These are phyloP conservation scores for Neohortaea acidophila DNA, from an alignment of 495 filamentous ascomycete genomes.

Conservation along the genomic window DNA sequence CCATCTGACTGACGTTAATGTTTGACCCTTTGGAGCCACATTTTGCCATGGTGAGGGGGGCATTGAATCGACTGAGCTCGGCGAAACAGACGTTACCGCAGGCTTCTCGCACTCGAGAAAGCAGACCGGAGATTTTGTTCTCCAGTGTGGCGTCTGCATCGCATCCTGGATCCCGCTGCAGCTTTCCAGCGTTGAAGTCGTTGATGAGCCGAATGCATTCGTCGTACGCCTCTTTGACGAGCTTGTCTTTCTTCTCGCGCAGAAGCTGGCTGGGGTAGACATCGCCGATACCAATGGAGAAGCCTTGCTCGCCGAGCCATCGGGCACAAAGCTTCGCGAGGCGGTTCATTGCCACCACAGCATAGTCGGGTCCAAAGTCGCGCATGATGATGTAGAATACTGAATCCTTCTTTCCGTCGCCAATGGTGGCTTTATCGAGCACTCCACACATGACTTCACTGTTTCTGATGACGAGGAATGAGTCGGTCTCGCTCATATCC, in stretches of 20 bases:
- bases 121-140: conserved; percentile 74
- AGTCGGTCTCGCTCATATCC: conserved; percentile 73
- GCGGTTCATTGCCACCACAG: conserved; percentile 85
- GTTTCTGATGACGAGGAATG: conserved; percentile 81
- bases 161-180: conserved; percentile 75
- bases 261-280: conserved; percentile 66
- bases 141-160: conserved; percentile 86
- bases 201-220: conserved; percentile 75
- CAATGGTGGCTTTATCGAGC: conserved; percentile 94
- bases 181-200: conserved; percentile 56
- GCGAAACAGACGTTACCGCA: conserved; percentile 84
- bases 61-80: conserved; percentile 79
- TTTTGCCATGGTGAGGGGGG: conserved; percentile 90
- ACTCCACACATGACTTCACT: conserved; percentile 96
- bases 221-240: conserved; percentile 65
- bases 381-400: conserved; percentile 92
- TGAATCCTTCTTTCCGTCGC: conserved; percentile 92
- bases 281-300: conserved; percentile 90
- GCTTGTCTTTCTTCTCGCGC: conserved; percentile 48
- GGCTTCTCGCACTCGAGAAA: conserved; percentile 75
- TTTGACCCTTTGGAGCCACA: conserved; percentile 90
- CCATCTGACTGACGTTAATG: conserved; percentile 99
- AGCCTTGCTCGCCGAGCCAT: conserved; percentile 77
- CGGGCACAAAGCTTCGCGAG: conserved; percentile 80
- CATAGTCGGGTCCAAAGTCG: conserved; percentile 81